A percentile compares a stretch with the other conserved stretches of the same genome.
phyloP scores from a whole-genome alignment of 345 rosid species.

The Corymbia maculata region DNA sequence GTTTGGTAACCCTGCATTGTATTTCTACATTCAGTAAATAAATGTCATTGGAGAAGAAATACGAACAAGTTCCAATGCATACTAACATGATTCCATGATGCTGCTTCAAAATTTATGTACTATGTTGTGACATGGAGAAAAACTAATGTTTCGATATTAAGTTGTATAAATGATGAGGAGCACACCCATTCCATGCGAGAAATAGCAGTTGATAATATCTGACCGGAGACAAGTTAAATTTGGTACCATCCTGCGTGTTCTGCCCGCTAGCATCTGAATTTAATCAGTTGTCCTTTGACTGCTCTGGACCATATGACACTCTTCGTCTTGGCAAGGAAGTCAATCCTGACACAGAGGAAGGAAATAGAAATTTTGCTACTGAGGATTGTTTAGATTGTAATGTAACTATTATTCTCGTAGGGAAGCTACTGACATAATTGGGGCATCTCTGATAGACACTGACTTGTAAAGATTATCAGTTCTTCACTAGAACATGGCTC shows the following conservation, averaged over 20 bases:
- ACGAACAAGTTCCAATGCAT: neutral
- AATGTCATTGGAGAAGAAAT: neutral
- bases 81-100: neutral
- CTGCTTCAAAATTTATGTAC: neutral
- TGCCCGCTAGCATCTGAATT: neutral
- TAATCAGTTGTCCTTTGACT: neutral
- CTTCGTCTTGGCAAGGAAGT: neutral
- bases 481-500: neutral
- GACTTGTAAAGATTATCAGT: neutral
- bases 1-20: neutral
- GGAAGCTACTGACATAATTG: neutral
- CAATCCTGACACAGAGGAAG: neutral
- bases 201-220: neutral
- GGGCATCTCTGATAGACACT: neutral
- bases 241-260: neutral
- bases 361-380: neutral
- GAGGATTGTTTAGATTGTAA: neutral
- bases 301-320: neutral
- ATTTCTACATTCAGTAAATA: neutral
- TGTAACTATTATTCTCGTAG: neutral
- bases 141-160: neutral
- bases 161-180: neutral
- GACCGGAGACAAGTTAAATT: neutral
- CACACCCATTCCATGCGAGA: neutral
- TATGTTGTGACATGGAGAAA: neutral